Evolutionary conservation across 495 filamentous ascomycete species (phyloP).

Genomic region (Durotheca rogersii): DNA sequence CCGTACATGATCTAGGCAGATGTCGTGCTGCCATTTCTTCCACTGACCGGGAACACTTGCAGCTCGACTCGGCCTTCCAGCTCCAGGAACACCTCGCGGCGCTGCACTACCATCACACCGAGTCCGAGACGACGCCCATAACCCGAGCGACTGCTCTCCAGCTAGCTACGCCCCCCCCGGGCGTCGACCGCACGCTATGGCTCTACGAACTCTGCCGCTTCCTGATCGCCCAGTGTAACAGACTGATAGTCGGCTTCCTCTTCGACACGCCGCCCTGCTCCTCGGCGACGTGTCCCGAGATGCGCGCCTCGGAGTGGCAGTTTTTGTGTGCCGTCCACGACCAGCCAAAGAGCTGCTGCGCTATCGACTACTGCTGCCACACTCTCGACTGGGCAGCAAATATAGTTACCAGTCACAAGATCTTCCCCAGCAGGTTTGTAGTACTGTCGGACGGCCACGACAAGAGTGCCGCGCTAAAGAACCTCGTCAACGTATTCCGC

Average conservation of each 20-base stretch:
- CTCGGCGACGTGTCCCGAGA: constrained; percentile 85
- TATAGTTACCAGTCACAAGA: constrained; percentile 82
- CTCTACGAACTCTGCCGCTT: constrained; percentile 97
- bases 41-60: constrained; percentile 7
- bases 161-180: constrained; percentile 75
- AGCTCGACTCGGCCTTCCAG: constrained; percentile 95
- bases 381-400: constrained; percentile 96
- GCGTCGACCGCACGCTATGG: constrained; percentile 84
- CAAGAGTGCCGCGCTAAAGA: constrained; percentile 68
- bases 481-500: constrained; percentile 90
- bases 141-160: constrained; percentile 67
- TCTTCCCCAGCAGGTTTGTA: constrained; percentile 86
- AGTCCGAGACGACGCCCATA: constrained; percentile 64
- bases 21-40: constrained; percentile 4
- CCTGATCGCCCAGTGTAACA: constrained; percentile 88
- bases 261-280: constrained; percentile 87
- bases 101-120: constrained; percentile 77
- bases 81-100: constrained; percentile 98
- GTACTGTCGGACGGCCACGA: constrained; percentile 60
- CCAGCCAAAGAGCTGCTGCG: constrained; percentile 89
- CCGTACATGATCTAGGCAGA: constrained; percentile 20
- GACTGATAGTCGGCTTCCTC: constrained; percentile 86
- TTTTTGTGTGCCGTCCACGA: constrained; percentile 98
- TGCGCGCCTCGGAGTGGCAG: constrained; percentile 98
- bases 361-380: constrained; percentile 98